Evolutionary conservation across 176 grass and related monocot genomes (phyloP).

Genomic region (Urochloa ruziziensis): DNA sequence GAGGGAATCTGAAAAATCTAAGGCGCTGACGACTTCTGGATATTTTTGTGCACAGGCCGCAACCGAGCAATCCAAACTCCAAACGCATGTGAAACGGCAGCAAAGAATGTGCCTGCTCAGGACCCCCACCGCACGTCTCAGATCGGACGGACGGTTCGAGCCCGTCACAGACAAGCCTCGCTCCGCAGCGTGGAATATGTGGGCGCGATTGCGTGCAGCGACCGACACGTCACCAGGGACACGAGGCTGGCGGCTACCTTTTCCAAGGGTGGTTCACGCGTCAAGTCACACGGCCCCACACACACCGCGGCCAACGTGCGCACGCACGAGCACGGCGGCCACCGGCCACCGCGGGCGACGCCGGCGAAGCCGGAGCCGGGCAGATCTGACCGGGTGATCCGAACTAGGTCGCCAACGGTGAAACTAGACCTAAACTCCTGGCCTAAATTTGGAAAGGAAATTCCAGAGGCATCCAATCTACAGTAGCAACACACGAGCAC

Average conservation of each 20-base stretch:
- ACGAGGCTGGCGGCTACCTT: background rate
- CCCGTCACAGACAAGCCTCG: background rate
- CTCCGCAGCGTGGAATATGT: background rate
- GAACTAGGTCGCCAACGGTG: too few species aligned
- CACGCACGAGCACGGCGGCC: background rate
- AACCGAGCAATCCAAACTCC: too few species aligned
- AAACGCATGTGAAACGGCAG: background rate
- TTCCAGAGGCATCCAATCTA: background rate
- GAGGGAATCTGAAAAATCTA: background rate
- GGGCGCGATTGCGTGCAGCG: background rate
- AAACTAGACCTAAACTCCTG: background rate
- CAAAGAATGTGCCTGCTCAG: background rate
- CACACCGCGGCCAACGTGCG: background rate
- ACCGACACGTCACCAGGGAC: slow-evolving; percentile 23
- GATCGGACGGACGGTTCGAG: too few species aligned
- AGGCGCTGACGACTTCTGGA: too few species aligned
- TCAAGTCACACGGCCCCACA: slow-evolving; percentile 35
- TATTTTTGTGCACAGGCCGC: too few species aligned
- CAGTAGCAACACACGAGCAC: background rate
- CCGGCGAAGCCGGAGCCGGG: background rate
- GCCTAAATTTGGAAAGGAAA: slow-evolving; percentile 4
- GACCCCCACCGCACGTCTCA: background rate
- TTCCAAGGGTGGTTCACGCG: slow-evolving; percentile 27
- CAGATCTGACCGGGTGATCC: slow-evolving; percentile 20
- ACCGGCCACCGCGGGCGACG: background rate